Conservation (phyloP, 495 filamentous ascomycete genomes). For the Daldinia vernicosa region DNA sequence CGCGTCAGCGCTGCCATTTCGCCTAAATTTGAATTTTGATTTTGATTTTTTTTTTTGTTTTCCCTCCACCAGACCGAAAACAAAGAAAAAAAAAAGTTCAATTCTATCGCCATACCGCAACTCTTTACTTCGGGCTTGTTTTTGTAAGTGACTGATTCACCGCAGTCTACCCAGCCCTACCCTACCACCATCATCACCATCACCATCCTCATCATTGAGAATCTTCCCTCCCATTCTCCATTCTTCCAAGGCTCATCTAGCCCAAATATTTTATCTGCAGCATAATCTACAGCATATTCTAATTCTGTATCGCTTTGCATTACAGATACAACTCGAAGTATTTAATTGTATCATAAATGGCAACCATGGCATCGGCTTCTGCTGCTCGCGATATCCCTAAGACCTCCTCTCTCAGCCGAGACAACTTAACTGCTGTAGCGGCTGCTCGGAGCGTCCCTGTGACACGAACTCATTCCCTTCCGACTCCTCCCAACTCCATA, state of each 20-base stretch:
- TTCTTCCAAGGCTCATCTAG: neutral
- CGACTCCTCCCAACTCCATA: conserved; percentile 95
- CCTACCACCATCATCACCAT: no score
- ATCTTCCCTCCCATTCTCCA: neutral
- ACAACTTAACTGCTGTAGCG: conserved; percentile 69
- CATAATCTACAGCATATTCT: conserved; percentile 2
- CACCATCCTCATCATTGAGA: conserved; percentile 21
- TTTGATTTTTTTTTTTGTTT: conserved; percentile 46
- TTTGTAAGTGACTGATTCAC: conserved; percentile 58
- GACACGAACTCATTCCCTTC: conserved; percentile 70
- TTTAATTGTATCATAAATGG: conserved; percentile 61
- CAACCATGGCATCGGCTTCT: conserved; percentile 66
- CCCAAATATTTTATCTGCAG: neutral
- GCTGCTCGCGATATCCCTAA: conserved; percentile 77
- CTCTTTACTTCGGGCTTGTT: conserved; percentile 45
- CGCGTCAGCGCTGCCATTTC: conserved; percentile 60
- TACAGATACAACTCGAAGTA: conserved; percentile 60
- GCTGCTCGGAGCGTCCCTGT: conserved; percentile 64
- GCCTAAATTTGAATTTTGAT: conserved; percentile 30
- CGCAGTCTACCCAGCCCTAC: neutral
- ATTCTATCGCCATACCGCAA: conserved; percentile 51
- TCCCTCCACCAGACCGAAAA: conserved; percentile 42
- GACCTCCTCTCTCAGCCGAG: conserved; percentile 62
- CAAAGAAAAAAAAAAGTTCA: conserved; percentile 47
- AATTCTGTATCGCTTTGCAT: conserved; percentile 44